These are phyloP conservation scores for Vishniacozyma victoriae DNA, from an alignment of 768 basidiomycete species.

Conservation along the genomic window DNA sequence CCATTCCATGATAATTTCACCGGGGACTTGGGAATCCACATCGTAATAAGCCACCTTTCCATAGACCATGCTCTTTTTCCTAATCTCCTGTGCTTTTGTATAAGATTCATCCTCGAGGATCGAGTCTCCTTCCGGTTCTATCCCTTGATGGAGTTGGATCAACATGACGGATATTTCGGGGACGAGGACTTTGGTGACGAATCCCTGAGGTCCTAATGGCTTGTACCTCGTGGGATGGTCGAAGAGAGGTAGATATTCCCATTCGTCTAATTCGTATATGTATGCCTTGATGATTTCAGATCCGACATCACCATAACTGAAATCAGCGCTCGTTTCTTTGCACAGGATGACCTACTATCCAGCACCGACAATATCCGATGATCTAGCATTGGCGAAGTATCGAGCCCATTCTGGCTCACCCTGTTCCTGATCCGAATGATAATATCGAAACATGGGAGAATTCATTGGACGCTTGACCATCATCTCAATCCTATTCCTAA, in stretches of 20 bases:
- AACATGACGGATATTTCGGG: conserved; percentile 78
- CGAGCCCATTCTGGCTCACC: conserved; percentile 17
- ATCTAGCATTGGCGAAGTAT: neutral
- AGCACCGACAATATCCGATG: neutral
- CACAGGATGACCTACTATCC: neutral
- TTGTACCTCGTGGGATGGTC: conserved; percentile 1
- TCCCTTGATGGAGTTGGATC: conserved; percentile 67
- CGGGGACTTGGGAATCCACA: conserved; percentile 51
- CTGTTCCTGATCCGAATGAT: conserved; percentile 8
- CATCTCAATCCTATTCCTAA: conserved; percentile 11
- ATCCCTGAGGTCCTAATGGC: conserved; percentile 66
- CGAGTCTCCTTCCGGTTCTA: conserved; percentile 37
- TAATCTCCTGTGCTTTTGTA: conserved; percentile 44
- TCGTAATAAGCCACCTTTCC: conserved; percentile 85
- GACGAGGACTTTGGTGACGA: conserved; percentile 76
- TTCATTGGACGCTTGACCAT: conserved; percentile 17
- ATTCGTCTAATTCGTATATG: conserved; percentile 16
- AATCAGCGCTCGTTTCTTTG: neutral
- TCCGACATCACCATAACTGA: conserved; percentile 33
- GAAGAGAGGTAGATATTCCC: conserved; percentile 8
- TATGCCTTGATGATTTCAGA: conserved; percentile 17
- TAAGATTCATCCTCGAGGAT: conserved; percentile 44
- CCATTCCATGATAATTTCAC: neutral
- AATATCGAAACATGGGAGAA: conserved; percentile 18
- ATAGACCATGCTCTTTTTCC: conserved; percentile 72